These are phyloP conservation scores for Terfezia boudieri DNA, from an alignment of 495 filamentous ascomycete species.

Conservation along the genomic window DNA sequence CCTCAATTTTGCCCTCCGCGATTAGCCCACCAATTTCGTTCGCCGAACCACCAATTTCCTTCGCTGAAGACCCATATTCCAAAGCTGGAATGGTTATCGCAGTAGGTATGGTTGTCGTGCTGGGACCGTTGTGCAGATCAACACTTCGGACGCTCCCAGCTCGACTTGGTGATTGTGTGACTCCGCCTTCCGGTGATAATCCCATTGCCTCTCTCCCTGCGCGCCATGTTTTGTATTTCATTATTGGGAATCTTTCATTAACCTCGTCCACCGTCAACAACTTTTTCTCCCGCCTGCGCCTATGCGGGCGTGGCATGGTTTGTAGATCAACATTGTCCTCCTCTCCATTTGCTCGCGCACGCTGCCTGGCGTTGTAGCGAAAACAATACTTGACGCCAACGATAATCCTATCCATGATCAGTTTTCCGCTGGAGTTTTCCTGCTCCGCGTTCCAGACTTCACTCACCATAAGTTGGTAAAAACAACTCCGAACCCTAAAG, in stretches of 20 bases:
- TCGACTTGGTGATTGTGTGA: slow-evolving; percentile 50
- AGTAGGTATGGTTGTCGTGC: neutral
- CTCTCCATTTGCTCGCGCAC: slow-evolving; percentile 52
- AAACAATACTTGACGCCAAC: slow-evolving; percentile 99
- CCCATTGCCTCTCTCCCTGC: slow-evolving; percentile 62
- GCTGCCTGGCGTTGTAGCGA: slow-evolving; percentile 86
- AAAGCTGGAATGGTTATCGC: neutral
- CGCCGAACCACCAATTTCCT: slow-evolving; percentile 2
- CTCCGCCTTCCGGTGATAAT: slow-evolving; percentile 61
- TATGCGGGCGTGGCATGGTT: slow-evolving; percentile 54
- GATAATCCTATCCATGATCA: slow-evolving; percentile 55
- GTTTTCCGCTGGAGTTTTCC: neutral
- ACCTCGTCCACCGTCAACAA: slow-evolving; percentile 98
- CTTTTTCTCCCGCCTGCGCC: slow-evolving; percentile 82
- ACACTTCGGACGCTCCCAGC: slow-evolving; percentile 42
- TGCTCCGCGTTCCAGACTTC: neutral
- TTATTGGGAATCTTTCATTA: slow-evolving; percentile 84
- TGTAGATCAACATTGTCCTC: slow-evolving; percentile 74
- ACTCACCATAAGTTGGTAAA: slow-evolving; percentile 95
- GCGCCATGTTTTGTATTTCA: slow-evolving; percentile 92
- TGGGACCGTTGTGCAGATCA: neutral
- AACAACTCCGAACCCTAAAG: slow-evolving; percentile 90
- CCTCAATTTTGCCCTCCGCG: no score
- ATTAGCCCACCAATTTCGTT: neutral
- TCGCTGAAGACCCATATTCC: neutral